Conservation (phyloP, 768 basidiomycete species). For the Leccinellum albellum region DNA sequence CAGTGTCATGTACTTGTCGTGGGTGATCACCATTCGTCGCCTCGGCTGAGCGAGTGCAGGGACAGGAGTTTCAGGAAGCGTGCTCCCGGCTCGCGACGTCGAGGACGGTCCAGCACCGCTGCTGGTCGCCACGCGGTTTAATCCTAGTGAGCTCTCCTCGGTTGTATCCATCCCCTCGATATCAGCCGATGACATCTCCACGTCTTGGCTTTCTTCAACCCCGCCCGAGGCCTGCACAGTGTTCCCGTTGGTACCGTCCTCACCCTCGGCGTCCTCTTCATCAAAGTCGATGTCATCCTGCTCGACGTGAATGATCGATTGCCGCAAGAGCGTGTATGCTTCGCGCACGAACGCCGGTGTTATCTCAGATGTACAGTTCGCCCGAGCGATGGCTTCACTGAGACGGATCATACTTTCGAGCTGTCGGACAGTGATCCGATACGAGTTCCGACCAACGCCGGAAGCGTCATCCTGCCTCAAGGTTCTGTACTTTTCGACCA, state of each 20-base stretch:
- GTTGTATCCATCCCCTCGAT: conserved; percentile 51
- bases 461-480: conserved; percentile 90
- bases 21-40: conserved; percentile 86
- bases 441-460: conserved; percentile 86
- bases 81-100: conserved; percentile 28
- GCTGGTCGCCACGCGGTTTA: conserved; percentile 36
- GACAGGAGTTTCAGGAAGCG: conserved; percentile 28
- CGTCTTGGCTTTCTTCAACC: conserved; percentile 54
- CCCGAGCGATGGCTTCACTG: conserved; percentile 94
- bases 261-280: conserved; percentile 73
- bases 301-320: conserved; percentile 99
- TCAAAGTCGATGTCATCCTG: conserved; percentile 99
- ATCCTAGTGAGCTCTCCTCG: conserved; percentile 44
- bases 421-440: conserved; percentile 96
- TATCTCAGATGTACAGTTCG: conserved; percentile 97
- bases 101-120: conserved; percentile 32
- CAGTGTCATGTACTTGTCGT: conserved; percentile 90
- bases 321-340: conserved; percentile 87
- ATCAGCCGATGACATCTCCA: conserved; percentile 62
- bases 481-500: conserved; percentile 93
- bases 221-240: conserved; percentile 33
- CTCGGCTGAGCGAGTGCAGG: conserved; percentile 48
- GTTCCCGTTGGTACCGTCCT: conserved; percentile 40
- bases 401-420: conserved; percentile 98
- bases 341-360: conserved; percentile 92